Base-by-base conservation (phyloP, 768 basidiomycete species). In the Macrocybe gigantea region DNA sequence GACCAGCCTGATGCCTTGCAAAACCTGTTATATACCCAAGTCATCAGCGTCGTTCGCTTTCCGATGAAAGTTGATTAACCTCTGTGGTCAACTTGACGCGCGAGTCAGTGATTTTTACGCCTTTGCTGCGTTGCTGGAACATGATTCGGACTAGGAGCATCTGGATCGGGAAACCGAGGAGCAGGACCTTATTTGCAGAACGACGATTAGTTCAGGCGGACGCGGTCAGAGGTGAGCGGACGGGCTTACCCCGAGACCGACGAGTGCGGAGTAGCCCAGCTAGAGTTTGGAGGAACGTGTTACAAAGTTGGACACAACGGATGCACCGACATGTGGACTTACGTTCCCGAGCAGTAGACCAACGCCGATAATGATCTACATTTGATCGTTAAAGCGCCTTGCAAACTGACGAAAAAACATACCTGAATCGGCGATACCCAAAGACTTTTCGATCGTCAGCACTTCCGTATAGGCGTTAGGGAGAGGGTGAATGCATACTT, bases 1-100 rank as follows among this genome's bases (percentile, higher is more conserved):
- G 54, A 85, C 72, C 5, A 83, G 66, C 5, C 83, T 72, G 45
- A 85, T 82, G 37, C 79, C 79, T 57, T 82, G 80, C n/a, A 88
- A 62, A 3, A 85, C 72, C 66, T 78, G 45, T 31, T 15, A 7
- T 31, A 33, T 5, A 30, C 29, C 9, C 11, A 1, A 41, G 14
- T 22, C 22, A 42, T 31, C 22, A 2, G 14, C 12, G 12, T 3
- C 41, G 7, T 6, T 7, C 15, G 14, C 12, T 29, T 7, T 3
- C 22, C 44, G 12, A 32, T 11, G n/a, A 49, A 33, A 36, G 39
- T 22, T 22, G 38, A 44, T 49, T 22, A 29, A 73, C 72, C 63
- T 82, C 82, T 7, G 70, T 74, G 1, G 72, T 68, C 34, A 80
- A 63, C 9, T 78, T 62, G 7, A 81, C 71, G 12, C 82, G 66